Evolutionary conservation across 192 early-diverging fungal genomes (phyloP), one percentile per base, ranked within the genome.

Genomic region (Gaertneriomyces sp.): DNA sequence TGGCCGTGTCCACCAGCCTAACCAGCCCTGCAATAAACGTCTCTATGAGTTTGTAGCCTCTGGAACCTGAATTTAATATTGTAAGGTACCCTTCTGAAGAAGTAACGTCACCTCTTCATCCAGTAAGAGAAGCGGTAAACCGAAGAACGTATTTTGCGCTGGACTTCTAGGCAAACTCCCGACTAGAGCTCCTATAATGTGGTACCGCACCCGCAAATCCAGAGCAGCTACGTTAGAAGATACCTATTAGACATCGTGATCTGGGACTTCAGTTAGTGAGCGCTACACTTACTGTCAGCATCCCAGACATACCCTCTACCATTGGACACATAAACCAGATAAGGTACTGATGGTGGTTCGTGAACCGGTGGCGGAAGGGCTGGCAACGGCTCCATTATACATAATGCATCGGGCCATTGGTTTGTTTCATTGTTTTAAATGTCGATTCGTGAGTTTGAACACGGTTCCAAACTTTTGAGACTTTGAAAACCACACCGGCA

Each of bases 81-180:
- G 25, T 33, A 33, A 33, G 25, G 25, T 33, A 73, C 79, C 81
- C 56, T 69, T 70, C 17, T 68, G 65, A 50, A 79, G 52, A 2
- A 91, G 68, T 4, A 90, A 54, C 6, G 81, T 79, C 0, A 87
- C 78, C 60, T 93, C 90, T 56, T 93, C 92, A 11, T 85, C 85
- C 25, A 89, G 62, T n/a, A 94, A 73, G 6, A 81, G 42, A 3
- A 93, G 72, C 1, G 92, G 92, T 17, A 94, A 71, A 0, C 84
- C 85, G 64, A 85, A 86, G 68, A 87, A 90, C 12, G 76, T 79
- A 74, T 91, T 94, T 72, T 94, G 92, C 62, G 87, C 68, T 0
- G 92, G 88, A 57, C 79, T 81, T 10, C 78, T 64, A 6, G 90
- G 86, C 2, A 91, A 75, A 10, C 82, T 83, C 4, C 90, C 92